Evolutionary conservation across 805 yeast species (phyloP), one percentile per base, ranked within the genome.

Genomic region (Babjeviella inositovora): DNA sequence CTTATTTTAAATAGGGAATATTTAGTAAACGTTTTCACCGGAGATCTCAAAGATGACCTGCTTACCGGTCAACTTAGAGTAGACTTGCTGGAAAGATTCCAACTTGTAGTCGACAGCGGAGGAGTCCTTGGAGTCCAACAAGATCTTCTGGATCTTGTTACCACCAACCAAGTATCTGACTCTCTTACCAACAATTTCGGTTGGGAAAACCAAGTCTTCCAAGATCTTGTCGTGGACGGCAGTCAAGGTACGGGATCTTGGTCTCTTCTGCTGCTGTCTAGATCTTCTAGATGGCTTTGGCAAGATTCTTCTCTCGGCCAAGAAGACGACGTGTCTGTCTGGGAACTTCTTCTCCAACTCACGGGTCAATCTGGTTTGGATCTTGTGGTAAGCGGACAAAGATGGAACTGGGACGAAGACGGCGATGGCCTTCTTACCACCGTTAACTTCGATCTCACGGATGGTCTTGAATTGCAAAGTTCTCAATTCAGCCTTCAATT

Each of bases 341-440:
- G 96, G 92, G 85, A 87, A 90, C 71, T 90, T 87, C 92, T 87
- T 87, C 71, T 87, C 98, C 60, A 87, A 79, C 72, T 87, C 98
- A 69, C 97, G 87, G 69, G 95, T 82, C 59, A 87, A 76, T 67
- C 85, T 79, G 49, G 70, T 70, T 73, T 87, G 98, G 52, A 87
- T 93, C 69, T 76, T 82, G 81, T 85, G 95, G 87, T 82, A 82
- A 43, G 76, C 74, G 43, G 70, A 49, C 57, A 84, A 72, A 49
- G 81, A 69, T 63, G 97, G 96, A 45, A 79, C 93, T 60, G 98
- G 98, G 47, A 87, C 96, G 54, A 90, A 87, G 66, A 90, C 66
- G 59, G 85, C 94, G 57, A 90, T 74, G 48, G 96, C 97, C 70
- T 82, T 82, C 76, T 87, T 87, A 70, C 95, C 95, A 61, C 93